Base-by-base conservation (phyloP, 805 yeast species). In the Myxozyma nipponensis region DNA sequence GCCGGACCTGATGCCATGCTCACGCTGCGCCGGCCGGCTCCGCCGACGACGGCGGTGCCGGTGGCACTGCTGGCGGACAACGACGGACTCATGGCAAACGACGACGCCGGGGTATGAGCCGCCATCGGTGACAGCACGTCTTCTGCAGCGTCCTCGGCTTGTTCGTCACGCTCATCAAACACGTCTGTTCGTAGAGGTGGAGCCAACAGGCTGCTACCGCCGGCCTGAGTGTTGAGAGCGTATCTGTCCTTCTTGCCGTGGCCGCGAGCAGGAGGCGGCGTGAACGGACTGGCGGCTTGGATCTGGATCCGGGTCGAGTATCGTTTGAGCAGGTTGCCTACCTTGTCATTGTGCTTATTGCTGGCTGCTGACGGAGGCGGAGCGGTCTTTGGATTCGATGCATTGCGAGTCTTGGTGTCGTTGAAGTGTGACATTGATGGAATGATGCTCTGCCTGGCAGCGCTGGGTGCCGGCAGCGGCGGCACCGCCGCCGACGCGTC, bases 361-460 rank as follows among this genome's bases (percentile, higher is more conserved):
- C n/a, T n/a, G n/a, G n/a, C n/a, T n/a, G n/a, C n/a, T n/a, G n/a
- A n/a, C n/a, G n/a, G n/a, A n/a, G n/a, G n/a, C 4, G 35, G 45
- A 19, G 26, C 46, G 15, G 23, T 4, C 10, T 32, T 47, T 22
- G 42, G 21, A 15, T 19, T 35, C 24, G n/a, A 18, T 13, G 24
- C 9, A 10, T 17, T 39, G 22, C 19, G 21, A 22, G 25, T 50
- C n/a, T n/a, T n/a, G n/a, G n/a, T n/a, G n/a, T n/a, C n/a, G n/a
- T n/a, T n/a, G n/a, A n/a, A n/a, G 18, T 41, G 37, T 17, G 53
- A 47, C 58, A 54, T 54, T 13, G 58, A 54, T 21, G 58, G 58
- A 32, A 54, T 54, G n/a, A 52, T 30, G 17, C 58, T 53, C 48
- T 54, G 47, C 22, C 58, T 40, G n/a, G 44, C 23, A 6, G 15